phyloP scores from a whole-genome alignment of 2,329 filamentous ascomycete species.

The Apiospora hydei region DNA sequence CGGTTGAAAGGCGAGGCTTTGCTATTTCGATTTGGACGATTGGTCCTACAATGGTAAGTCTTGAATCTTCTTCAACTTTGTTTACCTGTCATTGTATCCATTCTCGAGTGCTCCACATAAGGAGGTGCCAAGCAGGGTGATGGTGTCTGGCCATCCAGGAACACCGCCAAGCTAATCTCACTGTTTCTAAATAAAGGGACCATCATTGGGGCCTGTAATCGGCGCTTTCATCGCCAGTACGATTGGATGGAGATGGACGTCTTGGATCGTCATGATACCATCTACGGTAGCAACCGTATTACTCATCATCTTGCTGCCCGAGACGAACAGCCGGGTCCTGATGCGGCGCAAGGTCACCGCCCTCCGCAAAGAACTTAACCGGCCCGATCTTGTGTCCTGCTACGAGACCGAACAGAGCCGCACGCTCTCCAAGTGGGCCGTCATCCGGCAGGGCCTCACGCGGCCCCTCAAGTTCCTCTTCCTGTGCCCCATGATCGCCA shows the following conservation, averaged over 20 bases:
- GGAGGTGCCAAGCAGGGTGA: neutral
- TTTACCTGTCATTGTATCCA: neutral
- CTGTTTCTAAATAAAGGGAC: neutral
- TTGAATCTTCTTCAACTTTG: conserved; percentile 8
- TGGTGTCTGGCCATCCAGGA: neutral
- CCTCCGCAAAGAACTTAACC: conserved; percentile 54
- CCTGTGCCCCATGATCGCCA: conserved; percentile 54
- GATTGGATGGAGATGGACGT: conserved; percentile 60
- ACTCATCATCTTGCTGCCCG: conserved; percentile 51
- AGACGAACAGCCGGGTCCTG: conserved; percentile 59
- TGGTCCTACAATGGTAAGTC: conserved; percentile 46
- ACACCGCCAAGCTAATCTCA: neutral
- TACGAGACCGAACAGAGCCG: conserved; percentile 45
- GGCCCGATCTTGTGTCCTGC: conserved; percentile 54
- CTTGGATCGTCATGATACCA: conserved; percentile 60
- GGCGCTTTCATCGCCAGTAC: conserved; percentile 56
- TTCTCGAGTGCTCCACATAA: neutral
- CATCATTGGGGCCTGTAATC: conserved; percentile 32
- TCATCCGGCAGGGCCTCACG: conserved; percentile 52
- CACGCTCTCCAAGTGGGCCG: conserved; percentile 37
- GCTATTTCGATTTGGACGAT: conserved; percentile 60
- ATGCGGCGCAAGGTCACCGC: conserved; percentile 56
- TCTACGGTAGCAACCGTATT: conserved; percentile 43
- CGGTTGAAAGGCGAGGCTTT: conserved; percentile 52
- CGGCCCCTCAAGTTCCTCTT: conserved; percentile 61